Evolutionary conservation across 2,329 filamentous ascomycete genomes (phyloP).

Genomic region (Colletotrichum sp.): DNA sequence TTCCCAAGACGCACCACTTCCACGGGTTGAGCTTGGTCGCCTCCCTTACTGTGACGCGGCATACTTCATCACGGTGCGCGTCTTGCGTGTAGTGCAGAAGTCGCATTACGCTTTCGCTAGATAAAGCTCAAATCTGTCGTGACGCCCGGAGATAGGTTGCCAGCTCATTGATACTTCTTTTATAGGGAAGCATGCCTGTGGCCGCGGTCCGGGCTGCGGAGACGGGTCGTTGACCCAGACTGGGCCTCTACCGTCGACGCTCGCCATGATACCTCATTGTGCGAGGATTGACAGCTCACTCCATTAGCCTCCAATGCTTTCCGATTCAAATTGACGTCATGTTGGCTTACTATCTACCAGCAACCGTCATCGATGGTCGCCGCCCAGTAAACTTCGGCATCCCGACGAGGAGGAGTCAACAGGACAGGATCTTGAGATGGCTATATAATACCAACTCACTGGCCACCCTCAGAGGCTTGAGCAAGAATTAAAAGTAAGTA

Average conservation of each 20-base stretch:
- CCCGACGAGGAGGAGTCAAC: no score
- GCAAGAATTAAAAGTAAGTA: background rate
- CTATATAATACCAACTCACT: fast-evolving
- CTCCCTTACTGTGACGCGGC: fast-evolving
- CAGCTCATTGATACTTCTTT: background rate
- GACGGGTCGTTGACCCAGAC: background rate
- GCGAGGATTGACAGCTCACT: fast-evolving
- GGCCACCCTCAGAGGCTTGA: background rate
- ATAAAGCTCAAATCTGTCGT: background rate
- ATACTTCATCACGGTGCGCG: background rate
- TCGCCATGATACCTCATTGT: background rate
- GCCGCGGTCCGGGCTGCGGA: background rate
- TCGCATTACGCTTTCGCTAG: background rate
- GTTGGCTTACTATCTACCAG: no score
- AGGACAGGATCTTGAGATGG: background rate
- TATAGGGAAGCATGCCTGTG: background rate
- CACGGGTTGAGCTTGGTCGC: background rate
- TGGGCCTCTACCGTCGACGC: background rate
- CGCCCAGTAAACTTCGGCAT: no score
- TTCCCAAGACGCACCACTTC: background rate
- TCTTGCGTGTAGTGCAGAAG: background rate
- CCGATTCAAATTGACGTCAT: fast-evolving
- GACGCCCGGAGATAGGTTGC: fast-evolving
- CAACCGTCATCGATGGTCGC: no score
- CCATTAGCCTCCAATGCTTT: fast-evolving